These are phyloP conservation scores for Chimonanthus salicifolius DNA, from an alignment of 164 flowering plant genomes.

Conservation along the genomic window DNA sequence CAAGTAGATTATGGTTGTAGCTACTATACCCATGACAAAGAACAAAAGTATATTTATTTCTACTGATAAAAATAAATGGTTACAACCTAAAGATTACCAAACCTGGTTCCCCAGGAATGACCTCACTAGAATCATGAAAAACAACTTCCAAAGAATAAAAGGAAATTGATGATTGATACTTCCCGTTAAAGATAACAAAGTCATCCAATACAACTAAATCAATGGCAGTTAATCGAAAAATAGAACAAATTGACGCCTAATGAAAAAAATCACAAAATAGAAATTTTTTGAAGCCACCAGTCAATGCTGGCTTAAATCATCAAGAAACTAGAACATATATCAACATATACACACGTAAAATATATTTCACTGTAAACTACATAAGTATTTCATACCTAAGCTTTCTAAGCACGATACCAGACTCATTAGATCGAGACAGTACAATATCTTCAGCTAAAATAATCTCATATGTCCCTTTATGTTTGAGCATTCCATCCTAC, in stretches of 20 bases:
- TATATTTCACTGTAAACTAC: background rate
- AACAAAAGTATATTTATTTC: background rate
- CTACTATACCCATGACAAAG: background rate
- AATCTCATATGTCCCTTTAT: constrained; percentile 88
- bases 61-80: background rate
- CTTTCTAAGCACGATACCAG: constrained; percentile 91
- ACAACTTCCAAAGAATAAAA: background rate
- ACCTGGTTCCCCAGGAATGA: too few species aligned
- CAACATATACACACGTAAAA: background rate
- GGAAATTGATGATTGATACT: background rate
- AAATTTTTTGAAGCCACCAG: background rate
- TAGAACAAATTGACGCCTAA: background rate
- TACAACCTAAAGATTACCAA: background rate
- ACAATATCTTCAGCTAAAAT: constrained; percentile 93
- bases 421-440: constrained; percentile 56
- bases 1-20: background rate
- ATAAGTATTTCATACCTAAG: constrained; percentile 52
- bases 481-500: constrained; percentile 97
- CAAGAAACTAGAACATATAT: background rate
- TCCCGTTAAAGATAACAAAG: background rate
- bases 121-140: background rate
- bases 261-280: background rate
- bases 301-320: background rate
- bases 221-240: background rate
- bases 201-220: background rate